Conservation (phyloP, 495 filamentous ascomycete genomes). For the Mytilinidion resinicola region DNA sequence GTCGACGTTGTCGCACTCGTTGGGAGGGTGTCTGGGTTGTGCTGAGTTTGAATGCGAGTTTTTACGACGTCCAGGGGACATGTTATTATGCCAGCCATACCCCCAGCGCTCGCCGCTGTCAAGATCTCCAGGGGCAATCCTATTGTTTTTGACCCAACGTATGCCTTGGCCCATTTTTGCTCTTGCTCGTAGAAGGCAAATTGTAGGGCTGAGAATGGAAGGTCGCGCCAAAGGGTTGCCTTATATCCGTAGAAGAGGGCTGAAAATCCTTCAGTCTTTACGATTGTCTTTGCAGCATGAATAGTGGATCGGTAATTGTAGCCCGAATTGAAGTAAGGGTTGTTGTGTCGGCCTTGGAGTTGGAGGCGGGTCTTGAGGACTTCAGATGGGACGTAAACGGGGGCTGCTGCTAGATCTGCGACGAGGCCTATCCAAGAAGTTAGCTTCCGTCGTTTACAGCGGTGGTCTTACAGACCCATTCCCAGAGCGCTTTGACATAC, state of each 20-base stretch:
- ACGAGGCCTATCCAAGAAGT: conserved; percentile 58
- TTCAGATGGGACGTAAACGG: conserved; percentile 93
- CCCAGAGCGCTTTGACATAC: conserved; percentile 38
- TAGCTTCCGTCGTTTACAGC: neutral
- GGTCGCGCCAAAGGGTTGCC: conserved; percentile 86
- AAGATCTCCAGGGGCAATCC: conserved; percentile 78
- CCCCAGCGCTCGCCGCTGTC: conserved; percentile 86
- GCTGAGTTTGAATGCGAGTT: conserved; percentile 92
- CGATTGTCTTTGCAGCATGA: conserved; percentile 78
- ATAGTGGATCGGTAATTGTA: conserved; percentile 83
- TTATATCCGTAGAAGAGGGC: conserved; percentile 94
- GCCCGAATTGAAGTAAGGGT: conserved; percentile 82
- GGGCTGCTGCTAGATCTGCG: conserved; percentile 83
- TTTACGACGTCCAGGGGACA: conserved; percentile 97
- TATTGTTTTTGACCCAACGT: conserved; percentile 67
- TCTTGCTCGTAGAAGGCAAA: conserved; percentile 98
- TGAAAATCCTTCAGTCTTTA: conserved; percentile 68
- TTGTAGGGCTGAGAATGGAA: conserved; percentile 91
- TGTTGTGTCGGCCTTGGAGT: conserved; percentile 90
- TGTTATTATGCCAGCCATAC: conserved; percentile 88
- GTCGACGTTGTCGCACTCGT: neutral
- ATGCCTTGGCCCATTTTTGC: conserved; percentile 70
- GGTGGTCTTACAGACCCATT: neutral
- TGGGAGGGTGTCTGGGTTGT: conserved; percentile 36
- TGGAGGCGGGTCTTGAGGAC: conserved; percentile 94